Percentiles rank a stretch among this genome's conserved stretches.
These are phyloP conservation scores for Cardamine occulta DNA, from an alignment of 345 rosid genomes.

Conservation along the genomic window DNA sequence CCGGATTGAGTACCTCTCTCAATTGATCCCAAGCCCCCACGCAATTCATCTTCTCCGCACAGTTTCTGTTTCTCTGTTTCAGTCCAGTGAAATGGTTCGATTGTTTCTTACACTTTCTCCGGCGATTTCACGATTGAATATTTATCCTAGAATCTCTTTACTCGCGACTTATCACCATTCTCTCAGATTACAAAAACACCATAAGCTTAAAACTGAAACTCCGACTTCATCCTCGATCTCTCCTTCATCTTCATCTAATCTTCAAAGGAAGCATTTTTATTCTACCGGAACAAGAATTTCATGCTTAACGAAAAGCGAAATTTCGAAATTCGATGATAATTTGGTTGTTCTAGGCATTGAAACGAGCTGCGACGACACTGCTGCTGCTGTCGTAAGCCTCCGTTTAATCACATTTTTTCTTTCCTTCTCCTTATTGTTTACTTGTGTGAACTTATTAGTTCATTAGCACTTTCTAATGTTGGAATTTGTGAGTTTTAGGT, in stretches of 20 bases:
- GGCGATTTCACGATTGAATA: constrained; percentile 30
- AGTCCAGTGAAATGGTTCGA: constrained; percentile 37
- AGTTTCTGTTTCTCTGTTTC: background rate
- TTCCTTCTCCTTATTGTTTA: background rate
- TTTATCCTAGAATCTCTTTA: constrained; percentile 6
- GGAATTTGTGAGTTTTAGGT: constrained; percentile 52
- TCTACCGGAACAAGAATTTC: constrained; percentile 1
- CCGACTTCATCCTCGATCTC: background rate
- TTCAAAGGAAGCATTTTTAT: background rate
- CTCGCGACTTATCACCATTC: background rate
- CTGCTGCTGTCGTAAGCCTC: constrained; percentile 80
- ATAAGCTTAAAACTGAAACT: background rate
- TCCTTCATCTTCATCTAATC: constrained; percentile 26
- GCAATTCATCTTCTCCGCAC: constrained; percentile 13
- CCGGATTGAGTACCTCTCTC: constrained; percentile 17
- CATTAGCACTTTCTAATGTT: constrained; percentile 1
- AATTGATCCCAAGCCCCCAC: background rate
- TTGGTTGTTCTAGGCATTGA: constrained; percentile 91
- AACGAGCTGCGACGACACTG: constrained; percentile 97
- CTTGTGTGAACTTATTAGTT: constrained; percentile 11
- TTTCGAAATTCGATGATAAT: constrained; percentile 43
- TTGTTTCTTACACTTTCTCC: constrained; percentile 38
- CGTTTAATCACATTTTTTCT: constrained; percentile 6
- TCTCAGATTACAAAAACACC: constrained; percentile 23
- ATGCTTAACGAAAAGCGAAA: background rate